A percentile compares a stretch with the other conserved stretches of the same genome.
phyloP scores from a whole-genome alignment of 371 early-diverging fungal genomes.

The Zychaea mexicana region DNA sequence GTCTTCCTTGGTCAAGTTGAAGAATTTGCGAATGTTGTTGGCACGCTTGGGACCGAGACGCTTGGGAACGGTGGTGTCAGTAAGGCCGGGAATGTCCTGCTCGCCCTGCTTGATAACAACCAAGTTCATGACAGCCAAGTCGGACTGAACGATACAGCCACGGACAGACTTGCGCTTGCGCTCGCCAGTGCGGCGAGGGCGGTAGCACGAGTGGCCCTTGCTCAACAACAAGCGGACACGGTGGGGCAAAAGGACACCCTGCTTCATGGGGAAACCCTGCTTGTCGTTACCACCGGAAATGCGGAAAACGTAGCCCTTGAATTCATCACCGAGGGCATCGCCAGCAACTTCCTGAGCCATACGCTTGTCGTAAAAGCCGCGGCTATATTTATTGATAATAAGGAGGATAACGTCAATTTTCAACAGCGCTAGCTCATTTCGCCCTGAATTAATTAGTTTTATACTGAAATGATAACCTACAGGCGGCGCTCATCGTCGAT shows the following conservation, averaged over 20 bases:
- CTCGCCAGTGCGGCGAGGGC: slow-evolving; percentile 97
- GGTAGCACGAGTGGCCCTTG: slow-evolving; percentile 99
- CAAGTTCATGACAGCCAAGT: slow-evolving; percentile 94
- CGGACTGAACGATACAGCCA: slow-evolving; percentile 98
- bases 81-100: slow-evolving; percentile 95
- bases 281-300: slow-evolving; percentile 99
- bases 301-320: slow-evolving; percentile 99
- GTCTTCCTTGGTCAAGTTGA: slow-evolving; percentile 95
- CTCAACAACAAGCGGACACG: slow-evolving; percentile 96
- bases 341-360: slow-evolving; percentile 97
- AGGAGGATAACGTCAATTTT: neutral
- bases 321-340: slow-evolving; percentile 97
- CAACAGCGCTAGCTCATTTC: neutral
- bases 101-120: slow-evolving; percentile 98
- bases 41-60: slow-evolving; percentile 99
- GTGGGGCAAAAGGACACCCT: slow-evolving; percentile 92
- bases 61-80: slow-evolving; percentile 92
- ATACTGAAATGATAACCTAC: slow-evolving; percentile 59
- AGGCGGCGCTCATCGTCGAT: slow-evolving; percentile 97
- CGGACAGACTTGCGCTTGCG: slow-evolving; percentile 99
- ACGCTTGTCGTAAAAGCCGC: slow-evolving; percentile 98
- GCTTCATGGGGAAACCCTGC: slow-evolving; percentile 99
- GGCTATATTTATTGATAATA: slow-evolving; percentile 48
- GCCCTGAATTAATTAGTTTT: no score
- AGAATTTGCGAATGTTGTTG: slow-evolving; percentile 98